These are phyloP conservation scores for Limonium bicolor DNA, from an alignment of 148 eudicot genomes.

Conservation along the genomic window DNA sequence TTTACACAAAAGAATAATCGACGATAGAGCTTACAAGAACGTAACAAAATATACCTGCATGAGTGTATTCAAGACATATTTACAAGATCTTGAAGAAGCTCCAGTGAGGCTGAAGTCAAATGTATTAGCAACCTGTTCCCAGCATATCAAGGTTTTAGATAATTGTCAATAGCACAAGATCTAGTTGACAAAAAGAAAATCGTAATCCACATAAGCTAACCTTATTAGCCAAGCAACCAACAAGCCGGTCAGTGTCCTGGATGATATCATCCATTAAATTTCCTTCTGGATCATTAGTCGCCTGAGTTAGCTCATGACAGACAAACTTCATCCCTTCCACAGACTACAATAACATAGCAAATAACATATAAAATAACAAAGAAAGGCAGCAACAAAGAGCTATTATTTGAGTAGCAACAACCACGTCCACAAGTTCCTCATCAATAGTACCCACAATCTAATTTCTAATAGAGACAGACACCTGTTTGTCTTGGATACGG, in stretches of 20 bases:
- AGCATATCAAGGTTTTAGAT: not conserved
- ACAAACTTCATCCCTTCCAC: conserved; percentile 99
- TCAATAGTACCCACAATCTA: no score
- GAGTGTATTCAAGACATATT: conserved; percentile 90
- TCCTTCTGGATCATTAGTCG: conserved; percentile 76
- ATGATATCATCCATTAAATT: conserved; percentile 61
- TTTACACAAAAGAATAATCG: not conserved
- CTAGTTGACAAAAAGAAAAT: not conserved
- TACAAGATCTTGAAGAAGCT: conserved; percentile 96
- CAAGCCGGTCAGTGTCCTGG: conserved; percentile 90
- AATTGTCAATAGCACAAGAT: not conserved
- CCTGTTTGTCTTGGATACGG: not conserved
- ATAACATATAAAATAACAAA: not conserved
- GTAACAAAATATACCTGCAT: conserved; percentile 60
- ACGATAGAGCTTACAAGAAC: not conserved
- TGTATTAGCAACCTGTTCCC: conserved; percentile 74
- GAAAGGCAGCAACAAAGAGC: no score
- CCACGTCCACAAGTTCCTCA: not conserved
- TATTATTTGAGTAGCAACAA: not conserved
- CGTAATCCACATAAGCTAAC: conserved; percentile 9
- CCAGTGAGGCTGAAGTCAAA: conserved; percentile 87
- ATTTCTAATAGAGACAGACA: no score
- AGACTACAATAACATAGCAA: conserved; percentile 37
- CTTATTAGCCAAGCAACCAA: conserved; percentile 77
- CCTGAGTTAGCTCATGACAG: conserved; percentile 77